Conservation (phyloP, 108 stramenopile species). For the Pseudonitzschia multiseries region DNA sequence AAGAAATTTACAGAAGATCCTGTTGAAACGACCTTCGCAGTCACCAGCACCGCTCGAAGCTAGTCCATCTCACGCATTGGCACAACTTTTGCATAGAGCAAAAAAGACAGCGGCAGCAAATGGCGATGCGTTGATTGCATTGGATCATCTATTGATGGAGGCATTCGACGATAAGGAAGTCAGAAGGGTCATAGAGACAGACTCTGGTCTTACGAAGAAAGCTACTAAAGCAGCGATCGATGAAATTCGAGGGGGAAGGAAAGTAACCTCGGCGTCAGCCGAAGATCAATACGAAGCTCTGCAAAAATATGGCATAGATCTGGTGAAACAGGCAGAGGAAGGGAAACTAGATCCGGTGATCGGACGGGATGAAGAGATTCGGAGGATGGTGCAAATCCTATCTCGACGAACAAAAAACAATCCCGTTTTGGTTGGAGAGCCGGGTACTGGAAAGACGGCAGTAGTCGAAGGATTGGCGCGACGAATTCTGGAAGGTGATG, state of each 20-base stretch:
- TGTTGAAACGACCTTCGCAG: slow-evolving; percentile 74
- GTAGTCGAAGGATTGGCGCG: slow-evolving; percentile 95
- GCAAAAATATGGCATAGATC: slow-evolving; percentile 68
- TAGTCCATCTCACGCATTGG: slow-evolving; percentile 38
- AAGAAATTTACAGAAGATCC: slow-evolving; percentile 53
- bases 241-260: slow-evolving; percentile 67
- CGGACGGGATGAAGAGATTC: slow-evolving; percentile 97
- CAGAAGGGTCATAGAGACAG: slow-evolving; percentile 41
- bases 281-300: slow-evolving; percentile 67
- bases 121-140: slow-evolving; percentile 75
- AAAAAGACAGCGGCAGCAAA: slow-evolving; percentile 65
- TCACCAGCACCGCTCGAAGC: slow-evolving; percentile 82
- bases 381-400: slow-evolving; percentile 89
- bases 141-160: slow-evolving; percentile 71
- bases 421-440: slow-evolving; percentile 92
- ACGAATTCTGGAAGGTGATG: slow-evolving; percentile 91
- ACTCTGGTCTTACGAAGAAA: slow-evolving; percentile 66
- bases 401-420: slow-evolving; percentile 97
- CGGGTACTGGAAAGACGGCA: slow-evolving; percentile 96
- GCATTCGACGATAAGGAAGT: slow-evolving; percentile 72
- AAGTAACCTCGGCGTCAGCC: slow-evolving; percentile 65
- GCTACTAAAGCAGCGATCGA: slow-evolving; percentile 50
- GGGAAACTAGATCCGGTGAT: slow-evolving; percentile 96
- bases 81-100: slow-evolving; percentile 63
- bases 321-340: slow-evolving; percentile 82